A percentile compares a stretch with the other conserved stretches of the same genome.
Evolutionary conservation across 257 asterid genomes (phyloP).

Genomic region (Rauvolfia tetraphylla): DNA sequence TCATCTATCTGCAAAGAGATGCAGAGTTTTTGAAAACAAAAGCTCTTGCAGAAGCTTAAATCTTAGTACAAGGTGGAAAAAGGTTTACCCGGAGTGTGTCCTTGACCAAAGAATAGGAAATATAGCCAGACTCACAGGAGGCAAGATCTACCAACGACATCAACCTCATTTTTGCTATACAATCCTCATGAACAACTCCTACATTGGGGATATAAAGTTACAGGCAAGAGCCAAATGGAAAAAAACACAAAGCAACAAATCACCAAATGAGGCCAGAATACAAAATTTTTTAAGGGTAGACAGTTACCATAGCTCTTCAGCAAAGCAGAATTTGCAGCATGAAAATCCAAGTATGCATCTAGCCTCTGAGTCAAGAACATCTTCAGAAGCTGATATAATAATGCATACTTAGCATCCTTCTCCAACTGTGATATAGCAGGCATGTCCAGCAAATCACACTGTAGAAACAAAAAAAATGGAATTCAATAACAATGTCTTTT

Average conservation of each 20-base stretch:
- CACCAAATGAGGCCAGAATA: not conserved
- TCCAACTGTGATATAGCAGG: conserved; percentile 87
- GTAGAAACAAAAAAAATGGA: conserved; percentile 15
- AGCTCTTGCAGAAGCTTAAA: conserved; percentile 6
- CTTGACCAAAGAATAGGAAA: conserved; percentile 66
- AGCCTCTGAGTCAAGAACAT: conserved; percentile 80
- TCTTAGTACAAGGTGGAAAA: not conserved
- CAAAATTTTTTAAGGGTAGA: not conserved
- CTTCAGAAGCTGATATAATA: conserved; percentile 67
- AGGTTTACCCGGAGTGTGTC: conserved; percentile 64
- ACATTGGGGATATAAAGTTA: conserved; percentile 20
- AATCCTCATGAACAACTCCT: conserved; percentile 92
- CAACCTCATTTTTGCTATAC: conserved; percentile 82
- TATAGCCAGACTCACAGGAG: conserved; percentile 60
- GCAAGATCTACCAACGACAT: conserved; percentile 79
- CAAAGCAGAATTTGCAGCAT: conserved; percentile 54
- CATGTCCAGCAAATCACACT: conserved; percentile 83
- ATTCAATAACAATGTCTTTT: not conserved
- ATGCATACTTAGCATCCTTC: conserved; percentile 62
- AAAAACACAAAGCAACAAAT: not conserved
- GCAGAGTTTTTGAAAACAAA: not conserved
- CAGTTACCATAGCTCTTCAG: conserved; percentile 56
- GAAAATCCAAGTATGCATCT: conserved; percentile 70
- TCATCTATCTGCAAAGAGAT: conserved; percentile 57
- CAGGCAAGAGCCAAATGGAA: conserved; percentile 7